Conservation (phyloP, 768 basidiomycete species). For the Lactarius vividus region DNA sequence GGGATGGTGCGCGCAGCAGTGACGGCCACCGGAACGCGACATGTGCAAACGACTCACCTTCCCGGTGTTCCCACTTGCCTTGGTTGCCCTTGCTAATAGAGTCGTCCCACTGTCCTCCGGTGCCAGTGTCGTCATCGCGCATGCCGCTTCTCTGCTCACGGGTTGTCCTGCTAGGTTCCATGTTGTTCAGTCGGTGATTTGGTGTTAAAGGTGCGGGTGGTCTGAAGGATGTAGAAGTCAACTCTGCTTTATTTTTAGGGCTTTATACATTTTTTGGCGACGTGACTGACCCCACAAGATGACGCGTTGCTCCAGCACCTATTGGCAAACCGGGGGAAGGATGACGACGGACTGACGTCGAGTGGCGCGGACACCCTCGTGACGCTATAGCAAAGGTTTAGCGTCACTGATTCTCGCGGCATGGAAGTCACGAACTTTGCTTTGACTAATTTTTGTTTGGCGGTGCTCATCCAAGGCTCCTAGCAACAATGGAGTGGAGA, state of each 20-base stretch:
- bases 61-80: constrained; percentile 10
- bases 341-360: constrained; percentile 16
- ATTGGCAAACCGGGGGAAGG: neutral
- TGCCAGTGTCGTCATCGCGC: neutral
- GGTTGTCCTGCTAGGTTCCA: neutral
- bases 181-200: neutral
- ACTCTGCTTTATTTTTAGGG: neutral
- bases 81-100: neutral
- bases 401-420: too few relatives aligned
- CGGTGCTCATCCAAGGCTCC: too few relatives aligned
- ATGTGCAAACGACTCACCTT: neutral
- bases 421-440: too few relatives aligned
- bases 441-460: neutral
- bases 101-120: constrained; percentile 1
- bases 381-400: too few relatives aligned
- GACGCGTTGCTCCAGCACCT: neutral
- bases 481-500: too few relatives aligned
- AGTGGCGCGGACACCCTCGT: neutral
- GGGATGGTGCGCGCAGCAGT: neutral
- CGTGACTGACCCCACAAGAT: neutral
- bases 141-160: constrained; percentile 7
- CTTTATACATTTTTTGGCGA: constrained; percentile 4
- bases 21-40: neutral
- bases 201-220: neutral
- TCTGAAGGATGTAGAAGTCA: neutral